These are phyloP conservation scores for Coniosporium apollinis DNA, from an alignment of 495 filamentous ascomycete genomes.

Conservation along the genomic window DNA sequence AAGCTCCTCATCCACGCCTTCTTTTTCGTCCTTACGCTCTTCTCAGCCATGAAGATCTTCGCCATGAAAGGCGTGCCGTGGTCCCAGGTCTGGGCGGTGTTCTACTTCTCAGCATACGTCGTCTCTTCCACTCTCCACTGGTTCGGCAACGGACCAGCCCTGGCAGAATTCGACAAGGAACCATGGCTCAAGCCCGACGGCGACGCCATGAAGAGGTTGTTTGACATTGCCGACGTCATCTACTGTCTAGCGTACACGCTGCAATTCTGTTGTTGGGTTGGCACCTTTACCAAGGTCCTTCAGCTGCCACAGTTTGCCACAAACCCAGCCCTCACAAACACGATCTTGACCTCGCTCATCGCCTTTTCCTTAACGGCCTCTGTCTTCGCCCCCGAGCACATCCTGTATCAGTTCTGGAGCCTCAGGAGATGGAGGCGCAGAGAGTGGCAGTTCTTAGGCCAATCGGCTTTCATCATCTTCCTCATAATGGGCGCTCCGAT, in stretches of 20 bases:
- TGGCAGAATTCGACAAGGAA: background rate
- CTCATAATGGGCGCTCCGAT: too few relatives aligned
- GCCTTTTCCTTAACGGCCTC: background rate
- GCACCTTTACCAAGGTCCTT: background rate
- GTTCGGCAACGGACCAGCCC: background rate
- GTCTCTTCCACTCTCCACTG: background rate
- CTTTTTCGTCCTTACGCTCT: conserved; percentile 9
- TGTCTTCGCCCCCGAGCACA: too few relatives aligned
- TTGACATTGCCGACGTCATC: background rate
- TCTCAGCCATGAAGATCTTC: background rate
- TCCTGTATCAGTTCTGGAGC: background rate
- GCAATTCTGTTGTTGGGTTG: background rate
- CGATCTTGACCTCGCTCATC: background rate
- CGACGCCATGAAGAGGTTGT: too few relatives aligned
- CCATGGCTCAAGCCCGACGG: too few relatives aligned
- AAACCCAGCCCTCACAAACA: background rate
- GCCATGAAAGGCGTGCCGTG: background rate
- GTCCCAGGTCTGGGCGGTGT: background rate
- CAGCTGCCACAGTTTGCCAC: background rate
- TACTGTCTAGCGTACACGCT: background rate
- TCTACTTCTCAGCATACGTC: background rate
- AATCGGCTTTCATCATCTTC: too few relatives aligned
- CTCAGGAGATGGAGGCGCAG: too few relatives aligned
- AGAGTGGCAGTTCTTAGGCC: too few relatives aligned
- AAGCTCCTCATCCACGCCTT: conserved; percentile 5